Evolutionary conservation across 192 early-diverging fungal genomes (phyloP).

Genomic region (Podila epigama): DNA sequence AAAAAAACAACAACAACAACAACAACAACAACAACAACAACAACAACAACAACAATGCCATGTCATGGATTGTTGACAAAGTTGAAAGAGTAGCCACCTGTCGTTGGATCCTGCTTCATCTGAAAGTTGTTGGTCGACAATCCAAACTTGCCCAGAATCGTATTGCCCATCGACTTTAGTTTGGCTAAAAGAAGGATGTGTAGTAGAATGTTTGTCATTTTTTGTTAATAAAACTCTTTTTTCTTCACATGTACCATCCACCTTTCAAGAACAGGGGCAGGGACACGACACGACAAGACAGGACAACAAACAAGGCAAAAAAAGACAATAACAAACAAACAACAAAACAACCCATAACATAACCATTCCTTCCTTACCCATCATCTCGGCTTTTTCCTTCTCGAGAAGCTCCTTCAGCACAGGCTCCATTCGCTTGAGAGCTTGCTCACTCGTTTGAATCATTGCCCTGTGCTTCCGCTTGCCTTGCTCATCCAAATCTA

Average conservation of each 20-base stretch:
- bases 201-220: background rate
- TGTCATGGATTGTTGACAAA: conserved; percentile 64
- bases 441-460: conserved; percentile 49
- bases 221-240: background rate
- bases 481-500: conserved; percentile 24
- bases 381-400: conserved; percentile 74
- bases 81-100: conserved; percentile 66
- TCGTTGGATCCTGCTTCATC: conserved; percentile 62
- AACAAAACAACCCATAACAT: no score
- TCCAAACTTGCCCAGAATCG: conserved; percentile 77
- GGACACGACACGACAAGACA: no score
- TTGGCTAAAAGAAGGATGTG: conserved; percentile 43
- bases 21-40: background rate
- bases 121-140: conserved; percentile 77
- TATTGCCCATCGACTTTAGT: conserved; percentile 77
- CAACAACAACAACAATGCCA: background rate
- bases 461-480: conserved; percentile 51
- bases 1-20: background rate
- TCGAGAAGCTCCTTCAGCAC: conserved; percentile 58
- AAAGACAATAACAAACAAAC: no score
- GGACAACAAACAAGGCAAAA: background rate
- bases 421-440: conserved; percentile 53
- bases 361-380: conserved; percentile 54
- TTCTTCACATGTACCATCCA: background rate
- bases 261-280: no score